Conservation (phyloP, 1,284 basidiomycete species). For the Trichosporon sp. region DNA sequence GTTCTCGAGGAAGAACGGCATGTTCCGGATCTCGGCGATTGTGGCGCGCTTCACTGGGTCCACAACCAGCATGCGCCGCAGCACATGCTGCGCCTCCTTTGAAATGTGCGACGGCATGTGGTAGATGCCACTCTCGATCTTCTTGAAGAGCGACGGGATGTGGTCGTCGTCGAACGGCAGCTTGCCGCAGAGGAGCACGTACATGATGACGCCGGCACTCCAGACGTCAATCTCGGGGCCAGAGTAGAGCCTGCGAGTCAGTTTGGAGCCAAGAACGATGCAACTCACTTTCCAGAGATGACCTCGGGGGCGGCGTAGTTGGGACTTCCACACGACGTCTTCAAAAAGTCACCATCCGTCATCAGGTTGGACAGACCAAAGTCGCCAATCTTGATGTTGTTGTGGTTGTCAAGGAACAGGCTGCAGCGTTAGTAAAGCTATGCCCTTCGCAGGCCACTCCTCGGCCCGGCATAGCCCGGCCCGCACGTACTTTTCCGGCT, state of each 20-base stretch:
- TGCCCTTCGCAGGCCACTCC: constrained; percentile 11
- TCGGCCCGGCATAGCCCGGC: too few species aligned
- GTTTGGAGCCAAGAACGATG: background rate
- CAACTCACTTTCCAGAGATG: constrained; percentile 66
- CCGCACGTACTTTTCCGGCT: constrained; percentile 72
- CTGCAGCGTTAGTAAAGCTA: constrained; percentile 27
- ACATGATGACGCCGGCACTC: constrained; percentile 91
- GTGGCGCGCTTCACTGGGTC: constrained; percentile 91
- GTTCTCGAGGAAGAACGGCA: constrained; percentile 80
- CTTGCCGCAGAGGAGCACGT: constrained; percentile 87
- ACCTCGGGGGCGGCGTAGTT: constrained; percentile 97
- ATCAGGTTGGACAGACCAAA: constrained; percentile 92
- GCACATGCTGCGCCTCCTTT: constrained; percentile 66
- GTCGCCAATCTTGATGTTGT: constrained; percentile 84
- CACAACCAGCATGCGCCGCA: constrained; percentile 79
- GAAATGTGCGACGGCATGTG: constrained; percentile 74
- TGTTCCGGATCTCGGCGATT: constrained; percentile 77
- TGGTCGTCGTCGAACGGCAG: constrained; percentile 94
- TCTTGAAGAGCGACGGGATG: constrained; percentile 81
- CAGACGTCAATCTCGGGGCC: constrained; percentile 97
- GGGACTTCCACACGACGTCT: constrained; percentile 89
- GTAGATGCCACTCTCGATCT: constrained; percentile 83
- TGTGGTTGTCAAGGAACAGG: constrained; percentile 51
- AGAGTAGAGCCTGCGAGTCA: constrained; percentile 61
- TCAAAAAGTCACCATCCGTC: constrained; percentile 88